phyloP scores from a whole-genome alignment of 306 rosid species.

The Cucurbita maxima region DNA sequence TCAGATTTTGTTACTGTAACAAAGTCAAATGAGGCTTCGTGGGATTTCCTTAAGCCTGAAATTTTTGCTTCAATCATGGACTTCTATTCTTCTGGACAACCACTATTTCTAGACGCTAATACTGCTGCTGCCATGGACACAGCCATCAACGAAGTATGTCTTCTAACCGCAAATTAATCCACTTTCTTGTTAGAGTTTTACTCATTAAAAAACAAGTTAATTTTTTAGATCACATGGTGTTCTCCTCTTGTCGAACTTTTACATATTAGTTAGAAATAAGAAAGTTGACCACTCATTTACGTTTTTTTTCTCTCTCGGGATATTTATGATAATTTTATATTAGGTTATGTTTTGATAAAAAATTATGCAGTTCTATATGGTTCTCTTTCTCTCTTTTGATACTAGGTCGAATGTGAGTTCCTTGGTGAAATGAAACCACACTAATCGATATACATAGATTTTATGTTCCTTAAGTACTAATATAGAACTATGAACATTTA shows the following conservation, averaged over 20 bases:
- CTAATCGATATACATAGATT: not conserved
- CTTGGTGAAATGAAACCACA: not conserved
- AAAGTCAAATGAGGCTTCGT: slow-evolving; percentile 60
- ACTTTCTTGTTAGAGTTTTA: not conserved
- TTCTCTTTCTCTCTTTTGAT: not conserved
- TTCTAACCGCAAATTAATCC: not conserved
- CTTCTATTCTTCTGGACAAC: slow-evolving; percentile 77
- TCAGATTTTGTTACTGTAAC: slow-evolving; percentile 91
- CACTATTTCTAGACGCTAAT: slow-evolving; percentile 70
- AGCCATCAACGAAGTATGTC: slow-evolving; percentile 56
- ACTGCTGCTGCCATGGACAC: slow-evolving; percentile 80
- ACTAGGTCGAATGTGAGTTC: not conserved
- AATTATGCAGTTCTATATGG: not conserved
- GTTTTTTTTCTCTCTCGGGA: not conserved
- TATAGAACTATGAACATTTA: not conserved
- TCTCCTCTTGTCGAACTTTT: not conserved
- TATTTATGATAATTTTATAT: not conserved
- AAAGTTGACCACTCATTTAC: not conserved
- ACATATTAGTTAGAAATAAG: not conserved
- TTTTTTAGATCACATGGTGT: not conserved
- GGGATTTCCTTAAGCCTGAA: slow-evolving; percentile 88
- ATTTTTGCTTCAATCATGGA: slow-evolving; percentile 91
- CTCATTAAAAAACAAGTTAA: not conserved
- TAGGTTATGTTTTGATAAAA: not conserved
- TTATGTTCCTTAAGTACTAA: not conserved